phyloP scores from a whole-genome alignment of 176 grass and related monocot species.

The Triticum aestivum region DNA sequence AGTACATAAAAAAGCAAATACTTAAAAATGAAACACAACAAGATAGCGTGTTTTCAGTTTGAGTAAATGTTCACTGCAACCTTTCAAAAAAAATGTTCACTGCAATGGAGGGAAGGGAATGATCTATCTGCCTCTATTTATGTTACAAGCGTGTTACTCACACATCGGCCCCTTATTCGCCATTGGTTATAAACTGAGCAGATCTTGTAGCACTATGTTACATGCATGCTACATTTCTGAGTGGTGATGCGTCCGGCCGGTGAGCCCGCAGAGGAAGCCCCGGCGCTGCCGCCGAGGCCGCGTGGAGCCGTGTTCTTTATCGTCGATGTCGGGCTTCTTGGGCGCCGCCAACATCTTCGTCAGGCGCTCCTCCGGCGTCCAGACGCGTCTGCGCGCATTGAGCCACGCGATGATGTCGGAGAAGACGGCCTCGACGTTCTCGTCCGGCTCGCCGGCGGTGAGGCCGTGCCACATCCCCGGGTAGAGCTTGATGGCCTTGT shows the following conservation, averaged over 20 bases:
- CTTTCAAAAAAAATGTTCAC: background rate
- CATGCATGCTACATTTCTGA: constrained; percentile 48
- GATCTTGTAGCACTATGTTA: background rate
- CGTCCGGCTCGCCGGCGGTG: constrained; percentile 73
- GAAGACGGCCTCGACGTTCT: constrained; percentile 67
- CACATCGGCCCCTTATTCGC: constrained; percentile 28
- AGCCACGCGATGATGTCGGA: constrained; percentile 80
- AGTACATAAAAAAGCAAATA: too few species aligned
- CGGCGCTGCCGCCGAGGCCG: background rate
- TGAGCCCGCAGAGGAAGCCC: constrained; percentile 47
- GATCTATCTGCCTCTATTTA: background rate
- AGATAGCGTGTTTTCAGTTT: background rate
- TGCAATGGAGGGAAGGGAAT: background rate
- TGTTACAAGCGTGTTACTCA: background rate
- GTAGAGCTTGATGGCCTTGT: constrained; percentile 95
- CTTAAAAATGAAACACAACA: background rate
- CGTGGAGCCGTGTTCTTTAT: background rate
- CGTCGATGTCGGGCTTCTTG: background rate
- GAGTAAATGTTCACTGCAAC: background rate
- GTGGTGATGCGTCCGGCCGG: constrained; percentile 63
- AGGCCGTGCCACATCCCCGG: constrained; percentile 92
- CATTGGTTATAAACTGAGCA: constrained; percentile 17
- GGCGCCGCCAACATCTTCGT: constrained; percentile 21
- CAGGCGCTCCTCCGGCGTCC: constrained; percentile 30
- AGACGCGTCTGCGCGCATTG: constrained; percentile 40